Base-by-base conservation (phyloP, 352 stramenopile genomes). In the Phytophthora pini region DNA sequence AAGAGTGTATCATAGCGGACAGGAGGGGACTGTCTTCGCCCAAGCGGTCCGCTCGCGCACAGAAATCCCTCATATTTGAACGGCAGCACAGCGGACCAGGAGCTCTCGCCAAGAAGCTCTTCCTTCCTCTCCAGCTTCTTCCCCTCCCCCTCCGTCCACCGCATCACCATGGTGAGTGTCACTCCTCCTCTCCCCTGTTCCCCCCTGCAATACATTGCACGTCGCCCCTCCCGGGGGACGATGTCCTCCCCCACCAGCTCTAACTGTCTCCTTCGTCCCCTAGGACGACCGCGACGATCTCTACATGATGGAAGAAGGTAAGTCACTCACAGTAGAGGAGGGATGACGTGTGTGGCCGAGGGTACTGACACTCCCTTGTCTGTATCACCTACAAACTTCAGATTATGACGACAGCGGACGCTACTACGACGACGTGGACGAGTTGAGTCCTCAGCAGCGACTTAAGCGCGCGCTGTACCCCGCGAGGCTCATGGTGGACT, bases 401-500 rank as follows among this genome's bases (percentile, higher is more conserved):
- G 76, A 82, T 5, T 44, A 68, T 9, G 72, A 79, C 1, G 74
- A 83, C 31, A 9, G 56, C 36, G 47, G 50, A 15, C 65, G 46
- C 39, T 70, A 75, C 50, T 65, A 69, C 39, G 70, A 81, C 15
- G 55, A 73, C n/a, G 43, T 56, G 45, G 70, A 69, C 46, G 65
- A 62, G 4, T 26, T 70, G 49, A 60, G 50, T 22, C 44, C 70
- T 8, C 70, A 79, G 39, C 75, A 76, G 56, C 75, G 69, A n/a
- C 56, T 76, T 34, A 80, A 86, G 69, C 78, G 77, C 44, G 67
- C 81, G 39, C 49, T 76, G 46, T 95, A 95, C 59, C 87, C 87
- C 1, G 76, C 85, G 40, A 84, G 85, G 1, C 73, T 95, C 29
- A 93, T 94, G 78, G 87, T 95, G 38, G 85, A 95, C 68, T 95